These are phyloP conservation scores for Cryptosporidium canis DNA, from an alignment of 169 alveolate species.

Conservation along the genomic window DNA sequence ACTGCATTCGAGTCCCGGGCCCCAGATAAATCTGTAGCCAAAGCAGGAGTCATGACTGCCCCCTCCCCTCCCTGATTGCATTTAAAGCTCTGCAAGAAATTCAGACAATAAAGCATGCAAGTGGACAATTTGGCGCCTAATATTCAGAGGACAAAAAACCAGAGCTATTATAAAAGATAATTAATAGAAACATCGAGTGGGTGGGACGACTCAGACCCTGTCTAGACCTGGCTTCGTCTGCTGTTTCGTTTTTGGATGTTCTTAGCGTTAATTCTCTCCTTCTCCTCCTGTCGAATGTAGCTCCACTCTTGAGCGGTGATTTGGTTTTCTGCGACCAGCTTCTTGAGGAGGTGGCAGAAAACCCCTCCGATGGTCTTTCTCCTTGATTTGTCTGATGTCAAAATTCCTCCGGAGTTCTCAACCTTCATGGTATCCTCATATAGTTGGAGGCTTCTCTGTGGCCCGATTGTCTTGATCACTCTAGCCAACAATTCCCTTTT, in stretches of 20 bases:
- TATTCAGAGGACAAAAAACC: neutral
- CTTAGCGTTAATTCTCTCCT: conserved; percentile 82
- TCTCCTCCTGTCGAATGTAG: conserved; percentile 85
- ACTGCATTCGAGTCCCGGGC: too few species aligned
- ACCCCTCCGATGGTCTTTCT: conserved; percentile 89
- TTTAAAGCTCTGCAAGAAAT: neutral
- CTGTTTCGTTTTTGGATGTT: conserved; percentile 63
- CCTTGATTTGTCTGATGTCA: conserved; percentile 85
- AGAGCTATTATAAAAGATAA: neutral
- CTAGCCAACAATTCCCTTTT: conserved; percentile 82
- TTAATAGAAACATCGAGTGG: neutral
- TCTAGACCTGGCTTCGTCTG: conserved; percentile 43
- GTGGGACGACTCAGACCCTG: neutral
- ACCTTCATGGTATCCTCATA: conserved; percentile 83
- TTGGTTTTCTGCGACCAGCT: conserved; percentile 81
- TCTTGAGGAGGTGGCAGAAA: conserved; percentile 84
- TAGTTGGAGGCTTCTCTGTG: conserved; percentile 80
- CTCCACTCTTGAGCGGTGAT: conserved; percentile 85
- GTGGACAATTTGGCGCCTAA: too few species aligned
- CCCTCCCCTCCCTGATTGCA: too few species aligned
- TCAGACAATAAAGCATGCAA: neutral
- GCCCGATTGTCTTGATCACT: conserved; percentile 82
- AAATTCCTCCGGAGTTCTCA: conserved; percentile 87
- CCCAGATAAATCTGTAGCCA: too few species aligned
- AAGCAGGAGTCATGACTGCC: too few species aligned